Base-by-base conservation (phyloP, 148 eudicot species). In the Polygonum maritimum region DNA sequence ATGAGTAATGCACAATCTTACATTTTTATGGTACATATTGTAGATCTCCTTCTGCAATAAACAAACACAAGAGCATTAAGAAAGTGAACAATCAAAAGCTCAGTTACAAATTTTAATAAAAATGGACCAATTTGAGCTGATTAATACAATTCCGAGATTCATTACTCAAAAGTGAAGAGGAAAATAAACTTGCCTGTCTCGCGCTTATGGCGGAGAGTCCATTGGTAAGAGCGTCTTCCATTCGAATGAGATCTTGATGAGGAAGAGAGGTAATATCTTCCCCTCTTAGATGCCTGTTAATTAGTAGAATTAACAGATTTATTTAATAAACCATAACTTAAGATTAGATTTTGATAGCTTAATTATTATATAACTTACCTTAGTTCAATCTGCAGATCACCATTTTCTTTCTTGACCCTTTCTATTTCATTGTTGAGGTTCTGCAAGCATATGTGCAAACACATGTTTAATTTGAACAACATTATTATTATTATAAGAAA, bases 341-440 rank as follows among this genome's bases (percentile, higher is more conserved):
- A 22, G 2, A 74, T 21, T 33, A 57, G 4, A 10, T 35, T 47
- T 39, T 77, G 40, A 62, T 36, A 15, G 7, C 13, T 36, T 15
- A 57, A 19, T 26, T 26, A 26, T 26, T 48, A 7, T 44, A 44
- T 44, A 44, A 44, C 9, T 6, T 84, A 92, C 97, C 92, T 92
- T 72, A 92, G 89, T 76, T 90, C 87, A 62, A 88, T 85, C 82
- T 85, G 86, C 92, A 92, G 83, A 63, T 80, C 86, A 54, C 90
- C 92, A 80, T 92, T 92, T 47, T 90, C 94, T 76, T 90, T 92
- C 82, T 90, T 88, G 83, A 92, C 78, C 74, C 92, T 80, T 11
- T 92, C 94, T 31, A 92, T 76, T 80, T 92, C 94, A 49, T 87
- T 82, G 82, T 75, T 81, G 8, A 90, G 87, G 71, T 88, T 85